Base-by-base conservation (phyloP, 805 yeast species). In the Candida oleophila region DNA sequence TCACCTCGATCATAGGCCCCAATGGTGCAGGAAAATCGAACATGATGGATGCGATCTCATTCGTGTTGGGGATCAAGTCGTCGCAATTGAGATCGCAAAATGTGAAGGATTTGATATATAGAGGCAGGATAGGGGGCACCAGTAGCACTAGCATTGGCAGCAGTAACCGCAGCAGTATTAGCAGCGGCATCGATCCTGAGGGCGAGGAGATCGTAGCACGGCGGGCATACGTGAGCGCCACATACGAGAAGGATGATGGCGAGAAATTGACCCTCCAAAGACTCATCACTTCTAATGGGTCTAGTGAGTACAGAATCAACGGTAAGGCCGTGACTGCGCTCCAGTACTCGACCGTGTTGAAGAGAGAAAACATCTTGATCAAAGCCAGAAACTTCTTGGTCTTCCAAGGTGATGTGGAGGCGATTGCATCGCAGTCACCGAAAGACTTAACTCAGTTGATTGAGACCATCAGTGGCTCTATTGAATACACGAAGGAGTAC, bases 21-120 rank as follows among this genome's bases (percentile, higher is more conserved):
- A 94, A 94, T 74, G 99, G 99, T 30, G 87, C 97, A 0, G 99
- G 99, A 5, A 94, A 94, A 68, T 87, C 96, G 37, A 94, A 94
- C 61, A 87, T 94, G 82, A 91, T 94, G 87, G 99, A 94, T 63
- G 97, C 99, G 32, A 86, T 94, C 40, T 85, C 97, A 18, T 94
- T 94, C 64, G 98, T 92, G 7, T 74, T 94, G 33, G 99, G 99
- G 21, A 82, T 92, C 41, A 74, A 85, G 55, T 78, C 89, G 18
- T 68, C 75, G 15, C 91, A 87, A 47, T 72, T 94, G 48, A 78
- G 99, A 55, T 88, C 97, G 1, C 70, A 76, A 11, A 79, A 81
- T 46, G 64, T 89, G 57, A 80, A 77, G 42, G 97, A 92, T 54
- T 74, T 94, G 59, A 81, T 92, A 1, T 89, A 89, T 60, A 76